Evolutionary conservation across 495 filamentous ascomycete genomes (phyloP), one percentile per base, ranked within the genome.

Genomic region (Halenospora varia): DNA sequence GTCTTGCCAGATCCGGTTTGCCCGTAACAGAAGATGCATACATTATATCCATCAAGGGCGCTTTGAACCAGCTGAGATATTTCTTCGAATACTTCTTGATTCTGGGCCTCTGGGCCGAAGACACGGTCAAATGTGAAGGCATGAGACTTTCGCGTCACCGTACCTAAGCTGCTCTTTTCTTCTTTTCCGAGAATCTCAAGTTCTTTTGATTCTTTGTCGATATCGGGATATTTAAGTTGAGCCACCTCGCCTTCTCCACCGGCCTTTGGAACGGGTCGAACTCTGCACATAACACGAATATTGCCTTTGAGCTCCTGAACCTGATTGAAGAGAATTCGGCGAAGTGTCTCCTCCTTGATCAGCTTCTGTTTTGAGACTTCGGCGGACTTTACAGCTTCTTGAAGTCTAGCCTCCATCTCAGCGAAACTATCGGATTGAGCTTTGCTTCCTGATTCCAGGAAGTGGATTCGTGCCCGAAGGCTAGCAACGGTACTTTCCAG

Each of bases 291-390:
- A 40, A 99, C 94, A 10, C 94, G 88, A 62, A 99, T 99, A 63
- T 99, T 99, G 54, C 94, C 94, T 71, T 96, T 96, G n/a, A 99
- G 80, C 62, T 99, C 95, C 68, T 97, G 92, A 35, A 97, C 92
- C 69, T 96, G 92, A 68, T 97, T 97, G 75, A 97, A 96, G 10
- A 99, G 82, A 63, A 94, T 92, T 39, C 95, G 84, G 24, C 94
- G 82, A 20, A 96, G 74, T 1, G 89, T 95, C 68, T 99, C 94
- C 69, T 99, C 94, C 54, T 82, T 87, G 49, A 94, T 86, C 25
- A 99, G 74, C 66, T 93, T 96, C 55, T 90, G 87, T 50, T 90
- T 85, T 2, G 86, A 83, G 42, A 81, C 77, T 25, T 85, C 81
- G 2, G 84, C 88, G 25, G 85, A 75, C 25, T 80, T 77, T 25